Evolutionary conservation across 2,329 filamentous ascomycete genomes (phyloP).

Genomic region (Penicillium brasilianum): DNA sequence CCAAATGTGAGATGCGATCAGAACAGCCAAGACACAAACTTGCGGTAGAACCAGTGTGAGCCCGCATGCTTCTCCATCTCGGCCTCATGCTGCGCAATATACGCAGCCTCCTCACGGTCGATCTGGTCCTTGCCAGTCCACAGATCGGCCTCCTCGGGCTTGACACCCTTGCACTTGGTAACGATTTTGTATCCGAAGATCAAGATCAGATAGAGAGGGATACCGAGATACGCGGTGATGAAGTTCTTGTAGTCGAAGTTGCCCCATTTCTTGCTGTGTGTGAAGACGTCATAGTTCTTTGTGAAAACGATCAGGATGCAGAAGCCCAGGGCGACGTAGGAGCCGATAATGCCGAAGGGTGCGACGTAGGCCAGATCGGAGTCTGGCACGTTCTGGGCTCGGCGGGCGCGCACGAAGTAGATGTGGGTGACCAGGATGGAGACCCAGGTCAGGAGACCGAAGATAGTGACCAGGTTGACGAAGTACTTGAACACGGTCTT

Average conservation of each 20-base stretch:
- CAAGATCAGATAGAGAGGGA: slow-evolving; percentile 73
- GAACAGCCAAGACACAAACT: slow-evolving; percentile 66
- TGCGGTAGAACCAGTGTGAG: slow-evolving; percentile 61
- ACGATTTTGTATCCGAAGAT: slow-evolving; percentile 70
- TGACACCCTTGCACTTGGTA: slow-evolving; percentile 60
- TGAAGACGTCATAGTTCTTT: slow-evolving; percentile 81
- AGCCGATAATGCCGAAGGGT: slow-evolving; percentile 73
- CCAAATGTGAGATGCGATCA: slow-evolving; percentile 35
- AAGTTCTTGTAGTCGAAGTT: slow-evolving; percentile 76
- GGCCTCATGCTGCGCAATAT: slow-evolving; percentile 61
- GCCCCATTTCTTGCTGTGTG: slow-evolving; percentile 53
- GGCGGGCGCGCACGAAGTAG: slow-evolving; percentile 66
- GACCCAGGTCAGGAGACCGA: slow-evolving; percentile 70
- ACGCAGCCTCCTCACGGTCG: slow-evolving; percentile 73
- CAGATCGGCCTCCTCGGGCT: slow-evolving; percentile 67
- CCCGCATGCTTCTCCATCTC: slow-evolving; percentile 42
- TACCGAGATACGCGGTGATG: slow-evolving; percentile 77
- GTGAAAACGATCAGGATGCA: slow-evolving; percentile 76
- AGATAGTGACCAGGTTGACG: slow-evolving; percentile 70
- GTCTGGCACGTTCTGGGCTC: slow-evolving; percentile 64
- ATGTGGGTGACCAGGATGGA: slow-evolving; percentile 72
- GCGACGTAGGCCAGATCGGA: slow-evolving; percentile 67
- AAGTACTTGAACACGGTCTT: slow-evolving; percentile 67
- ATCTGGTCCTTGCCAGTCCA: slow-evolving; percentile 75
- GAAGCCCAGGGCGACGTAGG: slow-evolving; percentile 69